A percentile compares a stretch with the other conserved stretches of the same genome.
Conservation (phyloP, 345 rosid species). For the Salix dunnii region DNA sequence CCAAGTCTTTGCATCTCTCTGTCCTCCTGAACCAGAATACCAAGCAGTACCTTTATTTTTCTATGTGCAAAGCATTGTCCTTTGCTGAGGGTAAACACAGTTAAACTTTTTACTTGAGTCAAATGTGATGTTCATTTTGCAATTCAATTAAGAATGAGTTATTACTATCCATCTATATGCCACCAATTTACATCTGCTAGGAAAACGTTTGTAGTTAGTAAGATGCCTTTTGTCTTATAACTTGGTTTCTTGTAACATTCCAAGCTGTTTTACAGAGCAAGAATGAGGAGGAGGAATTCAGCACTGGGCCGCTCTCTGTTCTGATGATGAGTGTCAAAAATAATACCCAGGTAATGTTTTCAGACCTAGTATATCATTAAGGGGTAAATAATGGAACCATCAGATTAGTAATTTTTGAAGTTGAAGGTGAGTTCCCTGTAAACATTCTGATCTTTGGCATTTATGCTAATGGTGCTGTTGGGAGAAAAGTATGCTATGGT, state of each 20-base stretch:
- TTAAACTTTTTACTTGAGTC: neutral
- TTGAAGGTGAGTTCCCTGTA: neutral
- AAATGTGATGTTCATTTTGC: neutral
- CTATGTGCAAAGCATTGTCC: neutral
- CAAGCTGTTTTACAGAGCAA: constrained; percentile 22
- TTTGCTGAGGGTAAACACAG: neutral
- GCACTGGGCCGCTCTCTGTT: constrained; percentile 93
- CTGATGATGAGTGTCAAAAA: constrained; percentile 96
- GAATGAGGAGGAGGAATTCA: constrained; percentile 94
- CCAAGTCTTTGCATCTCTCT: neutral
- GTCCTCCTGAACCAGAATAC: neutral
- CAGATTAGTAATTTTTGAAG: neutral
- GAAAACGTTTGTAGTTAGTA: neutral
- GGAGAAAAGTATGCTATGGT: constrained; percentile 6
- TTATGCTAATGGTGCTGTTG: neutral
- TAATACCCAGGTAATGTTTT: constrained; percentile 73
- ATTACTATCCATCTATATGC: neutral
- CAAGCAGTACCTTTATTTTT: neutral
- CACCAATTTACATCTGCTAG: neutral
- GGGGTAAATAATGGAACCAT: neutral
- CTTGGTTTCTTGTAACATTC: neutral
- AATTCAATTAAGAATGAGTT: neutral
- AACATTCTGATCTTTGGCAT: neutral
- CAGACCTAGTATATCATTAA: neutral
- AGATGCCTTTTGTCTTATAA: neutral